Percentiles rank a stretch among this genome's conserved stretches.
phyloP scores from a whole-genome alignment of 306 rosid genomes.

The Vicia faba region DNA sequence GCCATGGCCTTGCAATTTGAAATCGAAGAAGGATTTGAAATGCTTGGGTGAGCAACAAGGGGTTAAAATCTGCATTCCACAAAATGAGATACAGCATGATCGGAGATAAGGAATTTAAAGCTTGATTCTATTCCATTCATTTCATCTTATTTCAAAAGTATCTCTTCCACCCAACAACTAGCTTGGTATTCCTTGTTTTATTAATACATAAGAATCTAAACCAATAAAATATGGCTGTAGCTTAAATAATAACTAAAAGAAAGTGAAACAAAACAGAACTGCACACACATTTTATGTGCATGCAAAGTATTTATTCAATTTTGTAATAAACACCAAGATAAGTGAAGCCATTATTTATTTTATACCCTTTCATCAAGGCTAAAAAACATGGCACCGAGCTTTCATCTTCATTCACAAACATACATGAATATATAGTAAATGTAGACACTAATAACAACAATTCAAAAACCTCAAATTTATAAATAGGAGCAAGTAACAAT shows the following conservation, averaged over 20 bases:
- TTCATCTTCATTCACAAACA: slow-evolving; percentile 12
- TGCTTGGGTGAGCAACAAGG: no score
- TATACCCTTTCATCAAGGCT: slow-evolving; percentile 18
- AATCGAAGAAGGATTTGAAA: no score
- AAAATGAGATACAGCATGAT: no score
- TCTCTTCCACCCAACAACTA: no score
- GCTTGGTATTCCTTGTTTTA: no score
- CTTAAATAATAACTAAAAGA: background rate
- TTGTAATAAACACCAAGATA: slow-evolving; percentile 5
- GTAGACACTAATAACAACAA: background rate
- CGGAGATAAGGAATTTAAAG: no score
- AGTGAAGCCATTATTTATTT: slow-evolving; percentile 32
- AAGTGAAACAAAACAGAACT: background rate
- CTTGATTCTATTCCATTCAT: no score
- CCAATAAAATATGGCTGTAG: background rate
- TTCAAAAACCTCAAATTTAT: background rate
- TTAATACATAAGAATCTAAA: no score
- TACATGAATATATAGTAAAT: background rate
- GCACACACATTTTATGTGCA: background rate
- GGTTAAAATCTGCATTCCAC: no score
- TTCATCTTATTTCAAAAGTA: no score
- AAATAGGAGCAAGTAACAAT: no score
- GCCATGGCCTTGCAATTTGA: no score
- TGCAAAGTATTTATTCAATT: slow-evolving; percentile 27
- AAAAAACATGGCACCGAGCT: slow-evolving; percentile 21